A percentile compares a stretch with the other conserved stretches of the same genome.
phyloP scores from a whole-genome alignment of 345 rosid species.

The Citrus glauca region DNA sequence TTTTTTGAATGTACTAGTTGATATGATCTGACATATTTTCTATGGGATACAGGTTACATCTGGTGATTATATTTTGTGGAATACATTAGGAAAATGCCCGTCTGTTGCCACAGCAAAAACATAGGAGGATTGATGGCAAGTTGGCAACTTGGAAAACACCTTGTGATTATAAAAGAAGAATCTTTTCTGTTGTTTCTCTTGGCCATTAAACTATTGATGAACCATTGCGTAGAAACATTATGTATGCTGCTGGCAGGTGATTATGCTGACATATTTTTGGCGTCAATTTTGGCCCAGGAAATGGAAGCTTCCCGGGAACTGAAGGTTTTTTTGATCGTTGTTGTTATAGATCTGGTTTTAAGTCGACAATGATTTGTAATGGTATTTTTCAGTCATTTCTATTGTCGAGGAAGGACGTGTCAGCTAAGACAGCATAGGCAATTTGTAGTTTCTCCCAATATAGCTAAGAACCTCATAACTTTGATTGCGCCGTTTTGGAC shows the following conservation, averaged over 20 bases:
- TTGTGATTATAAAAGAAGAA: neutral
- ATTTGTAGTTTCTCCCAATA: neutral
- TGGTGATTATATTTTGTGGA: slow-evolving; percentile 92
- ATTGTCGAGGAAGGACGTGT: neutral
- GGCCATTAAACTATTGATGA: neutral
- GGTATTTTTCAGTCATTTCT: neutral
- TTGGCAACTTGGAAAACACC: neutral
- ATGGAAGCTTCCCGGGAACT: too few species aligned
- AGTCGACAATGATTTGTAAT: neutral
- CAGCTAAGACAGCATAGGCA: neutral
- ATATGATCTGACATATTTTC: neutral
- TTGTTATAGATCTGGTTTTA: neutral
- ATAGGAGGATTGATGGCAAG: slow-evolving; percentile 7
- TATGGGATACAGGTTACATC: slow-evolving; percentile 49
- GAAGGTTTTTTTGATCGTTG: too few species aligned
- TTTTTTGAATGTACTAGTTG: neutral
- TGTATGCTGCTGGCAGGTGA: neutral
- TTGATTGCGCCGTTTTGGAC: neutral
- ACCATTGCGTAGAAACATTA: neutral
- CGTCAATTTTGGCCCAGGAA: neutral
- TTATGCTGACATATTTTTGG: neutral
- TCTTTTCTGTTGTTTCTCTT: neutral
- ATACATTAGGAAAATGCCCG: slow-evolving; percentile 91
- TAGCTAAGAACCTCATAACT: neutral
- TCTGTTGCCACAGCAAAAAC: slow-evolving; percentile 36